Conservation (phyloP, 2,329 filamentous ascomycete species). For the Dothidotthia symphoricarpi region DNA sequence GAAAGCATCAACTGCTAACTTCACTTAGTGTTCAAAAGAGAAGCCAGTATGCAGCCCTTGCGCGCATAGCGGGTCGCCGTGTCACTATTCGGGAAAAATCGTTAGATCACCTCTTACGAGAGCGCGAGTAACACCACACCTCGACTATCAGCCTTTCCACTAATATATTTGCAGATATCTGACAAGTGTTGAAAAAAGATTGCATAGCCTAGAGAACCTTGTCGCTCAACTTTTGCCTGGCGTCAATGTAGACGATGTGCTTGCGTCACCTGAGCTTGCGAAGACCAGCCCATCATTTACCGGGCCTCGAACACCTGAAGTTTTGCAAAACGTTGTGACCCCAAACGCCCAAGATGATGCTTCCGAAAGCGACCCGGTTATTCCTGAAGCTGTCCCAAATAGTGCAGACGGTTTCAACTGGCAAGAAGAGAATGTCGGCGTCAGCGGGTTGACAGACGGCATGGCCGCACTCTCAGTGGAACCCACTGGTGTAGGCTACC, state of each 20-base stretch:
- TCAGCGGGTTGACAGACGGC: conserved; percentile 25
- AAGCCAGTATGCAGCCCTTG: conserved; percentile 22
- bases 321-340: conserved; percentile 4
- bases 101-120: conserved; percentile 25
- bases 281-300: conserved; percentile 4
- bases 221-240: conserved; percentile 22
- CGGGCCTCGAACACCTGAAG: conserved; percentile 10
- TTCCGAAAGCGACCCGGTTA: conserved; percentile 14
- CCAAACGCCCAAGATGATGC: conserved; percentile 12
- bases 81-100: conserved; percentile 27
- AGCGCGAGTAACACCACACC: conserved; percentile 5
- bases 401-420: conserved; percentile 27
- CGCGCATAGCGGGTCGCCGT: conserved; percentile 17
- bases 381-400: conserved; percentile 26
- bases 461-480: conserved; percentile 30
- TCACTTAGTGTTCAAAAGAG: conserved; percentile 24
- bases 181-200: conserved; percentile 22
- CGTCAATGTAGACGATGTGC: conserved; percentile 20
- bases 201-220: conserved; percentile 18
- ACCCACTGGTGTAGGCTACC: conserved; percentile 27
- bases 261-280: conserved; percentile 16
- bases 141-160: background rate
- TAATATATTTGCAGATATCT: conserved; percentile 13
- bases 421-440: conserved; percentile 21
- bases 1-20: background rate